Percentiles rank a stretch among this genome's conserved stretches.
Conservation (phyloP, 139 green algal species). For the Ettlia oleoabundans region DNA sequence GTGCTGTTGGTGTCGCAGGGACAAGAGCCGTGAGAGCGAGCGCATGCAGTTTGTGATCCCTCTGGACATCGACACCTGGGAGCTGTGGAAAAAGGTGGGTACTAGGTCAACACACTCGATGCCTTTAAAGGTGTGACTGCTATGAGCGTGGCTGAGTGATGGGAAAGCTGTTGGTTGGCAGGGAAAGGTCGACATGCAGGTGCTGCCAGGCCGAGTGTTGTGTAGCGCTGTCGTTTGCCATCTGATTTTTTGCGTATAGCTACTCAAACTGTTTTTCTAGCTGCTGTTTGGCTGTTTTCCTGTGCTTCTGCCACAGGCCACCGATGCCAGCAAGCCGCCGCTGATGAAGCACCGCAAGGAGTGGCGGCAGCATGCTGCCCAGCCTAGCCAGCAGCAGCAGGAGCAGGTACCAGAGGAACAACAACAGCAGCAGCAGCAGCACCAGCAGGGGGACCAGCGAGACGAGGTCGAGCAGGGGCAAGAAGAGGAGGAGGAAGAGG, state of each 20-base stretch:
- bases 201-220: too few relatives aligned
- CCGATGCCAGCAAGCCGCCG: background rate
- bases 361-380: background rate
- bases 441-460: background rate
- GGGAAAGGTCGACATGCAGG: too few relatives aligned
- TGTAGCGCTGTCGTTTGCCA: too few relatives aligned
- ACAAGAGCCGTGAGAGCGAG: background rate
- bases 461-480: background rate
- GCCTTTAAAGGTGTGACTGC: too few relatives aligned
- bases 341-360: slow-evolving; percentile 34
- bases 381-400: background rate
- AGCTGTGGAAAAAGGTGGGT: slow-evolving; percentile 49
- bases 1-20: background rate
- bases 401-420: background rate
- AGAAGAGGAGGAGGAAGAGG: background rate
- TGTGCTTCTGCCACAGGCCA: background rate
- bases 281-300: background rate
- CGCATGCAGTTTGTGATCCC: slow-evolving; percentile 65
- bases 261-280: background rate
- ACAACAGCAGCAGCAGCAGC: background rate
- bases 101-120: background rate
- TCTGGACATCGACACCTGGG: slow-evolving; percentile 63
- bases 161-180: too few relatives aligned
- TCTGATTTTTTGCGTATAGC: too few relatives aligned
- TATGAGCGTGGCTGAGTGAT: too few relatives aligned